Percentiles rank a stretch among this genome's conserved stretches.
Conservation (phyloP, 345 rosid genomes). For the Ailanthus altissimus region DNA sequence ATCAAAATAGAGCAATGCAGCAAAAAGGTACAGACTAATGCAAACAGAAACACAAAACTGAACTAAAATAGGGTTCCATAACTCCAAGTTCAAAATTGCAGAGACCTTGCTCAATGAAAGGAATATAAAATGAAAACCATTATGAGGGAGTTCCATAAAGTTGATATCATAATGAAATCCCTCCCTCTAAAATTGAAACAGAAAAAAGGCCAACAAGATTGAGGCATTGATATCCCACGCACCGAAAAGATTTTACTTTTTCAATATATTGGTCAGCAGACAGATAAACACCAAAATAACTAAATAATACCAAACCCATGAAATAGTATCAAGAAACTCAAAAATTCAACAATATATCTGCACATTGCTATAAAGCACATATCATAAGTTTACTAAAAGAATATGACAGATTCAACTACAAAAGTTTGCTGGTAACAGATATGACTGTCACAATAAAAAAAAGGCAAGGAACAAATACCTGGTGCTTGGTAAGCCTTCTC, state of each 20-base stretch:
- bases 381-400: not conserved
- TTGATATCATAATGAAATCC: not conserved
- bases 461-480: conserved; percentile 41
- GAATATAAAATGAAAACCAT: not conserved
- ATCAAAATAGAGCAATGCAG: not conserved
- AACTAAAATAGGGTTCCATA: not conserved
- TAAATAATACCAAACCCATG: not conserved
- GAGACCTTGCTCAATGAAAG: not conserved
- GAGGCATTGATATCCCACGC: not conserved
- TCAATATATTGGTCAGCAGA: not conserved
- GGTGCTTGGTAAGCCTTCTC: conserved; percentile 88
- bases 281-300: not conserved
- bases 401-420: not conserved
- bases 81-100: not conserved
- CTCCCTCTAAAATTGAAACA: not conserved
- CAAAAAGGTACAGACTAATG: not conserved
- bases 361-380: not conserved
- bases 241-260: not conserved
- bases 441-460: not conserved
- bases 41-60: no score
- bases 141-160: not conserved
- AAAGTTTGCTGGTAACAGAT: not conserved
- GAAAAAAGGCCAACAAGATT: not conserved
- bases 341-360: not conserved
- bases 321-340: not conserved